Conservation (phyloP, 2,329 filamentous ascomycete species). For the Colletotrichum tropicicola region DNA sequence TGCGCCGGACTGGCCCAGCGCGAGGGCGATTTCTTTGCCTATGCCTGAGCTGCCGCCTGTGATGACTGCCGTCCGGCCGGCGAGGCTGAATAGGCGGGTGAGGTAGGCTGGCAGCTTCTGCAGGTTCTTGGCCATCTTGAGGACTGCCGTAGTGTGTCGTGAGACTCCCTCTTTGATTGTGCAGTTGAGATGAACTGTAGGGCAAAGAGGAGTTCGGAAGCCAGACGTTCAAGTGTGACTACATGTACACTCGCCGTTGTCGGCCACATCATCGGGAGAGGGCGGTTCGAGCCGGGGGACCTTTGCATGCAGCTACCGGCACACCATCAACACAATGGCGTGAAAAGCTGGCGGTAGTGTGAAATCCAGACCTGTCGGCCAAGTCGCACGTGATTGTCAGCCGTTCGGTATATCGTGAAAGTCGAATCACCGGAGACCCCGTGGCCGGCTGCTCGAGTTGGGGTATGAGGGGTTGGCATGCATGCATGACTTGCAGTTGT, state of each 20-base stretch:
- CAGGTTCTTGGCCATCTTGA: conserved; percentile 16
- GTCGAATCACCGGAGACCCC: too few species aligned
- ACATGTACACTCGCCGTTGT: not conserved
- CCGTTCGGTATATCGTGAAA: not conserved
- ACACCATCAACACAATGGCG: not conserved
- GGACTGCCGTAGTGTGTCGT: too few species aligned
- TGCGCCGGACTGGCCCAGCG: conserved; percentile 40
- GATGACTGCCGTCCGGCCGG: conserved; percentile 39
- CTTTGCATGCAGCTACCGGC: conserved; percentile 25
- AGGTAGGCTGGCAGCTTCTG: conserved; percentile 34
- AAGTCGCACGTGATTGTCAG: conserved; percentile 5
- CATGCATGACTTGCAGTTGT: not conserved
- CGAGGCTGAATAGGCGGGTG: conserved; percentile 39
- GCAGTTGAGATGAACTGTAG: not conserved
- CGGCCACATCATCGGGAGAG: not conserved
- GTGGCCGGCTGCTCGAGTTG: too few species aligned
- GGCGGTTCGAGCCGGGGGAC: not conserved
- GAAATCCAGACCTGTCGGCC: not conserved
- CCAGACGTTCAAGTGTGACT: not conserved
- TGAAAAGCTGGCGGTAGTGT: not conserved
- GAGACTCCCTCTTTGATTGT: not conserved
- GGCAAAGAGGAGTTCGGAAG: not conserved
- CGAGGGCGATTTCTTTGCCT: conserved; percentile 41
- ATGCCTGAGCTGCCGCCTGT: conserved; percentile 46
- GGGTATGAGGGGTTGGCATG: conserved; percentile 11